These are phyloP conservation scores for Trichoderma gamsii DNA, from an alignment of 495 filamentous ascomycete genomes.

Conservation along the genomic window DNA sequence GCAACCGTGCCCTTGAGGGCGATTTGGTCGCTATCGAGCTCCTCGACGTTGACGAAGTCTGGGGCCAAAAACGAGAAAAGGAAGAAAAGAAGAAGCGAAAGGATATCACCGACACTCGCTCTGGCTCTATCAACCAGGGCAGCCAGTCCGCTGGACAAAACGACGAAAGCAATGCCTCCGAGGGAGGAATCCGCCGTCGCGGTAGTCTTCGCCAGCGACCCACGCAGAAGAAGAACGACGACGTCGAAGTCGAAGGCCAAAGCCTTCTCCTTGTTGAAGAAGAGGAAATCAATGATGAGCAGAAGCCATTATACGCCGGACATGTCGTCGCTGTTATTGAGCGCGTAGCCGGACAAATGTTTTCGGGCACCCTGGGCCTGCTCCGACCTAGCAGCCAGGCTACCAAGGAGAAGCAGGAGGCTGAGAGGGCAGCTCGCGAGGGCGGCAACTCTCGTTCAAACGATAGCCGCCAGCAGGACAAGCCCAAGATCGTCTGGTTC, in stretches of 20 bases:
- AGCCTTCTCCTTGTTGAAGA: conserved; percentile 94
- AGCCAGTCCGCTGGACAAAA: conserved; percentile 60
- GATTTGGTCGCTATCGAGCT: conserved; percentile 94
- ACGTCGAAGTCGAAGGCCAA: conserved; percentile 97
- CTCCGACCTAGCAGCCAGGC: conserved; percentile 96
- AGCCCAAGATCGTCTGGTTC: conserved; percentile 99
- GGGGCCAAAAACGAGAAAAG: conserved; percentile 97
- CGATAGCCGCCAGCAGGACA: conserved; percentile 77
- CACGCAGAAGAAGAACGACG: conserved; percentile 99
- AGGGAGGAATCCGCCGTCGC: conserved; percentile 82
- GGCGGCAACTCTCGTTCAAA: conserved; percentile 69
- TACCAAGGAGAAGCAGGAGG: conserved; percentile 99
- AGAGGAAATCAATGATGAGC: conserved; percentile 97
- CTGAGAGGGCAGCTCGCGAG: conserved; percentile 86
- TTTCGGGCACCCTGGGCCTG: conserved; percentile 90
- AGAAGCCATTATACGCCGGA: conserved; percentile 93
- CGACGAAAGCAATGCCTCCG: conserved; percentile 58
- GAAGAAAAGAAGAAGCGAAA: conserved; percentile 99
- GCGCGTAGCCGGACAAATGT: conserved; percentile 96
- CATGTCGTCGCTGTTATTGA: conserved; percentile 97
- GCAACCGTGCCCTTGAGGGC: conserved; percentile 91
- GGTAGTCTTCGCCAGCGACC: conserved; percentile 94
- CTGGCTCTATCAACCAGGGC: conserved; percentile 63
- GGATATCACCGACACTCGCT: conserved; percentile 88
- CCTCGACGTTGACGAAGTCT: conserved; percentile 96